A percentile compares a stretch with the other conserved stretches of the same genome.
phyloP scores from a whole-genome alignment of 805 yeast genomes.

The Suhomyces sp. region DNA sequence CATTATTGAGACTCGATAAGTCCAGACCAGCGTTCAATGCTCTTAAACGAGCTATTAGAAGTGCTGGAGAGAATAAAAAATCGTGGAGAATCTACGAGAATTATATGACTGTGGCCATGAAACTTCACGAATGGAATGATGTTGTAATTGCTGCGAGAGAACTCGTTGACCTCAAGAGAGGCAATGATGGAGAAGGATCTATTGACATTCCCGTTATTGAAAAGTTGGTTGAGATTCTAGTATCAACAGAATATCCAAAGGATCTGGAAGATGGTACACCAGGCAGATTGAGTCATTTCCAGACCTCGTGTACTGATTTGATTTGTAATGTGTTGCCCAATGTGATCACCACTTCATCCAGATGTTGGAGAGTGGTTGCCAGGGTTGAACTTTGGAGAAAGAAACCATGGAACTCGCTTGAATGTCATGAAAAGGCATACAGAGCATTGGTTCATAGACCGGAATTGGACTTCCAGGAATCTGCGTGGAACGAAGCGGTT shows the following conservation, averaged over 20 bases:
- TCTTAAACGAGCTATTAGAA: slow-evolving; percentile 70
- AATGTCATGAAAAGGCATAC: slow-evolving; percentile 82
- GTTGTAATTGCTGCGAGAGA: slow-evolving; percentile 73
- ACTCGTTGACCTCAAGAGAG: slow-evolving; percentile 56
- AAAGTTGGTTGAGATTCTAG: slow-evolving; percentile 64
- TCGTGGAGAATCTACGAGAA: slow-evolving; percentile 94
- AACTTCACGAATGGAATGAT: slow-evolving; percentile 84
- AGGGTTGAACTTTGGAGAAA: slow-evolving; percentile 83
- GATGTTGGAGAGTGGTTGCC: slow-evolving; percentile 83
- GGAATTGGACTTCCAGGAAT: slow-evolving; percentile 58
- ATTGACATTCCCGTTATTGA: slow-evolving; percentile 77
- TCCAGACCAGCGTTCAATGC: slow-evolving; percentile 82
- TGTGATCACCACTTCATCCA: slow-evolving; percentile 62
- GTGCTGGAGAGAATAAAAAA: slow-evolving; percentile 60
- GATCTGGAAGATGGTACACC: slow-evolving; percentile 18
- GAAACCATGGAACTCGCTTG: slow-evolving; percentile 85
- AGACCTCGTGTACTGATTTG: slow-evolving; percentile 66
- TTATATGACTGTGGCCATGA: slow-evolving; percentile 76
- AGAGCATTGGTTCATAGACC: slow-evolving; percentile 68
- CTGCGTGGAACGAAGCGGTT: slow-evolving; percentile 74
- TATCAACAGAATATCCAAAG: slow-evolving; percentile 49
- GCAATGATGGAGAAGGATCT: slow-evolving; percentile 57
- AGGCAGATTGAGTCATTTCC: slow-evolving; percentile 55
- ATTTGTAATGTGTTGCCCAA: slow-evolving; percentile 67
- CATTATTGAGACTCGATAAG: slow-evolving; percentile 64